Evolutionary conservation across 2,329 filamentous ascomycete species (phyloP).

Genomic region (Eurotiales sp.): DNA sequence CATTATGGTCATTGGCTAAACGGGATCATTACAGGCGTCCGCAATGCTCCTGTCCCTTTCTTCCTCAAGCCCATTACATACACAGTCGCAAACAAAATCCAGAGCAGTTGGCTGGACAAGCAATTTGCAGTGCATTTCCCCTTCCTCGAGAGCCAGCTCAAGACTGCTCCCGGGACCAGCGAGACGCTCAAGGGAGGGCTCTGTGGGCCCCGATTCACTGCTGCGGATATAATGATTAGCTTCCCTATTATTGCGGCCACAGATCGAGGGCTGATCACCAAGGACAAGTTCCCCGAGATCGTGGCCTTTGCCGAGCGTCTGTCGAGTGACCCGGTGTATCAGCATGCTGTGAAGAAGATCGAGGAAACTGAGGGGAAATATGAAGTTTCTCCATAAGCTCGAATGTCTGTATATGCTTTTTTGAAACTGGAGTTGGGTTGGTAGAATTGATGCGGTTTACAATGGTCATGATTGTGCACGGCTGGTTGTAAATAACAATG

Average conservation of each 20-base stretch:
- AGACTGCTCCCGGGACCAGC: slow-evolving; percentile 32
- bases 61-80: slow-evolving; percentile 57
- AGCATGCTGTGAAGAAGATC: slow-evolving; percentile 39
- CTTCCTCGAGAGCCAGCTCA: slow-evolving; percentile 45
- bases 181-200: slow-evolving; percentile 25
- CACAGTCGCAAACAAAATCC: slow-evolving; percentile 48
- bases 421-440: too few species aligned
- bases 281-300: slow-evolving; percentile 36
- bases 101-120: slow-evolving; percentile 36
- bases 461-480: too few species aligned
- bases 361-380: slow-evolving; percentile 35
- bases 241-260: slow-evolving; percentile 42
- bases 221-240: slow-evolving; percentile 47
- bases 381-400: slow-evolving; percentile 5
- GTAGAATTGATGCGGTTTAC: too few species aligned
- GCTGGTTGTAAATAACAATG: too few species aligned
- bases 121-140: slow-evolving; percentile 41
- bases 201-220: slow-evolving; percentile 42
- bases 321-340: slow-evolving; percentile 36
- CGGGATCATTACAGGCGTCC: slow-evolving; percentile 34
- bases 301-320: slow-evolving; percentile 34
- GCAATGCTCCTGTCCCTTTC: slow-evolving; percentile 58
- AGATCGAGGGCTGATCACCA: slow-evolving; percentile 28
- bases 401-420: too few species aligned
- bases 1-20: slow-evolving; percentile 9